Conservation (phyloP, 257 asterid genomes). For the Petunia axillaris region DNA sequence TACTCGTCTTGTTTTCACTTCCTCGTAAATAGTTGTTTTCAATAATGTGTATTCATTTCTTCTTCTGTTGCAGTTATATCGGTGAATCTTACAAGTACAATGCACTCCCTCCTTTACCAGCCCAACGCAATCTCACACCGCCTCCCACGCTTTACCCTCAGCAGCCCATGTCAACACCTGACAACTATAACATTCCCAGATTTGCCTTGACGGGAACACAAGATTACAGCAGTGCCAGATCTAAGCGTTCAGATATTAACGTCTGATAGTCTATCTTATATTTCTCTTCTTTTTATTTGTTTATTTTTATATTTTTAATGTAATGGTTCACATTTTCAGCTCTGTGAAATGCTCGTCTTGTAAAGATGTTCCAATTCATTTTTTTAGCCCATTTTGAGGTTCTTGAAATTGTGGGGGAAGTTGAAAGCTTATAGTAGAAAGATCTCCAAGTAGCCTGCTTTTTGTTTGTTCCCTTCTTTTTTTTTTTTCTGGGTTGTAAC, state of each 20-base stretch:
- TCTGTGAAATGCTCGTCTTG: conserved; percentile 18
- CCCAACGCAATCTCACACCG: conserved; percentile 89
- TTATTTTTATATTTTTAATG: neutral
- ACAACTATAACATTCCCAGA: conserved; percentile 70
- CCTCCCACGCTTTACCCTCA: conserved; percentile 98
- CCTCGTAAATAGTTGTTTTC: neutral
- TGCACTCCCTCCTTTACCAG: conserved; percentile 89
- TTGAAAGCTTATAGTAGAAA: conserved; percentile 17
- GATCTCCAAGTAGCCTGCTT: neutral
- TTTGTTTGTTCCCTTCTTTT: neutral
- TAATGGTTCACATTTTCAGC: conserved; percentile 3
- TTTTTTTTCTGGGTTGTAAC: neutral
- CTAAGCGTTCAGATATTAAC: conserved; percentile 79
- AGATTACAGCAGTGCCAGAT: conserved; percentile 56
- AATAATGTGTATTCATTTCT: neutral
- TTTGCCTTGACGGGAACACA: conserved; percentile 51
- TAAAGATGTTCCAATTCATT: conserved; percentile 12
- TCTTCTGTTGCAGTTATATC: conserved; percentile 45
- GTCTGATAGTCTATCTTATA: conserved; percentile 45
- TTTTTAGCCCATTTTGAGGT: conserved; percentile 19
- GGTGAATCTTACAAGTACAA: conserved; percentile 75
- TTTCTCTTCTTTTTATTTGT: neutral
- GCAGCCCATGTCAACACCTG: conserved; percentile 94
- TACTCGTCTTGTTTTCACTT: neutral
- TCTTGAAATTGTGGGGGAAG: conserved; percentile 11